Evolutionary conservation across 2,329 filamentous ascomycete genomes (phyloP).

Genomic region (Aspergillus sp.): DNA sequence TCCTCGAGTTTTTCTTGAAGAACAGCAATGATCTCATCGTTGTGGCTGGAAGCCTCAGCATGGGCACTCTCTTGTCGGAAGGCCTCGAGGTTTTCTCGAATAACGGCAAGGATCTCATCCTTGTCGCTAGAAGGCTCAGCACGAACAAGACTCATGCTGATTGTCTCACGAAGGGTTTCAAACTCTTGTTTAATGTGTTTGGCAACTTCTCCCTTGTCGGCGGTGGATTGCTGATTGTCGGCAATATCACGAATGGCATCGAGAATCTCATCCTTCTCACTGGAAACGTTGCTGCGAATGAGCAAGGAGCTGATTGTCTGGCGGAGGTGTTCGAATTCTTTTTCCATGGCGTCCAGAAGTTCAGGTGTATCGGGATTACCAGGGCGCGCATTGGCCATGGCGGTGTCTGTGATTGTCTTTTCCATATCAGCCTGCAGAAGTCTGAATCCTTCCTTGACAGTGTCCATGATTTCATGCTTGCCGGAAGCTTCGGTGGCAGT

Average conservation of each 20-base stretch:
- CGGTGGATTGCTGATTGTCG: constrained; percentile 32
- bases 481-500: constrained; percentile 62
- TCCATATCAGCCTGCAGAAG: constrained; percentile 57
- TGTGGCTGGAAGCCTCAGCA: constrained; percentile 36
- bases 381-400: constrained; percentile 24
- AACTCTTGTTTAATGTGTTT: constrained; percentile 56
- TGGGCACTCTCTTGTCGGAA: constrained; percentile 21
- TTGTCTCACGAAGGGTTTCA: constrained; percentile 52
- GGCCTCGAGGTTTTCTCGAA: constrained; percentile 48
- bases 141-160: constrained; percentile 26
- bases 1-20: constrained; percentile 57
- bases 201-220: constrained; percentile 26
- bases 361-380: constrained; percentile 57
- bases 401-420: constrained; percentile 44
- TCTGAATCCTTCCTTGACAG: constrained; percentile 59
- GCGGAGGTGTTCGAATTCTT: constrained; percentile 76
- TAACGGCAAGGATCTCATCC: constrained; percentile 66
- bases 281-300: constrained; percentile 53
- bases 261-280: constrained; percentile 58
- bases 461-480: constrained; percentile 75
- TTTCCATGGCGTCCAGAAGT: constrained; percentile 70
- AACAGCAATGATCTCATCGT: constrained; percentile 61
- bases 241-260: constrained; percentile 53
- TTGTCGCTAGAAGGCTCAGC: constrained; percentile 39
- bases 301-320: constrained; percentile 69